Conservation (phyloP, 2,329 filamentous ascomycete genomes). For the Calonectria ilicicola region DNA sequence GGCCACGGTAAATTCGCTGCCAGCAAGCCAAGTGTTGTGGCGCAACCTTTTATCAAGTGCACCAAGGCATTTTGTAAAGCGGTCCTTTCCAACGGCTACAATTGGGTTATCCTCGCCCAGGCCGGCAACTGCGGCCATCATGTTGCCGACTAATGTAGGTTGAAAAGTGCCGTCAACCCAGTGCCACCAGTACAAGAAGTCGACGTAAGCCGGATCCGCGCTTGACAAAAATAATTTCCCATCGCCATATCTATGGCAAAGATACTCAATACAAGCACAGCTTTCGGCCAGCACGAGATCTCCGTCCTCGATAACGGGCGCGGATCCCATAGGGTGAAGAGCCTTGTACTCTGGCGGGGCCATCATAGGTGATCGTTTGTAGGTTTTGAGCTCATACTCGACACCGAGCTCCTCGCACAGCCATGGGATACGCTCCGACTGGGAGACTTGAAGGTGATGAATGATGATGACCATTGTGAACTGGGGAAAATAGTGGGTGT, state of each 20-base stretch:
- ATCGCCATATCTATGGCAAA: constrained; percentile 64
- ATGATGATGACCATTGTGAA: constrained; percentile 49
- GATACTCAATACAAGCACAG: constrained; percentile 71
- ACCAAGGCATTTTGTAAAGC: constrained; percentile 56
- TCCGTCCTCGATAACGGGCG: constrained; percentile 71
- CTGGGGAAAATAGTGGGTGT: no score
- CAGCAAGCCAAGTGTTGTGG: constrained; percentile 66
- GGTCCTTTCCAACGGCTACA: constrained; percentile 45
- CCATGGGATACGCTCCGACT: constrained; percentile 74
- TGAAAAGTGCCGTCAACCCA: constrained; percentile 62
- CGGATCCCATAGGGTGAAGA: constrained; percentile 62
- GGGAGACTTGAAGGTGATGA: constrained; percentile 67
- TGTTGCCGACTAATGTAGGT: constrained; percentile 30
- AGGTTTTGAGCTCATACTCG: constrained; percentile 54
- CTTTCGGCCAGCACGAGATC: constrained; percentile 67
- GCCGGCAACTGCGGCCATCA: constrained; percentile 38
- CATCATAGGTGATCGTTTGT: constrained; percentile 33
- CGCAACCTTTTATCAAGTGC: constrained; percentile 62
- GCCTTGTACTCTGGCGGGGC: constrained; percentile 39
- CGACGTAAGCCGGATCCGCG: constrained; percentile 61
- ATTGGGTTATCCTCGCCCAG: constrained; percentile 43
- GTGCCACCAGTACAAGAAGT: constrained; percentile 76
- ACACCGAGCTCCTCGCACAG: constrained; percentile 74
- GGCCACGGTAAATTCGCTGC: constrained; percentile 71
- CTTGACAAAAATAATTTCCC: constrained; percentile 62